Evolutionary conservation across 192 early-diverging fungal genomes (phyloP), one percentile per base, ranked within the genome.

Genomic region (Entrophospora sp.): DNA sequence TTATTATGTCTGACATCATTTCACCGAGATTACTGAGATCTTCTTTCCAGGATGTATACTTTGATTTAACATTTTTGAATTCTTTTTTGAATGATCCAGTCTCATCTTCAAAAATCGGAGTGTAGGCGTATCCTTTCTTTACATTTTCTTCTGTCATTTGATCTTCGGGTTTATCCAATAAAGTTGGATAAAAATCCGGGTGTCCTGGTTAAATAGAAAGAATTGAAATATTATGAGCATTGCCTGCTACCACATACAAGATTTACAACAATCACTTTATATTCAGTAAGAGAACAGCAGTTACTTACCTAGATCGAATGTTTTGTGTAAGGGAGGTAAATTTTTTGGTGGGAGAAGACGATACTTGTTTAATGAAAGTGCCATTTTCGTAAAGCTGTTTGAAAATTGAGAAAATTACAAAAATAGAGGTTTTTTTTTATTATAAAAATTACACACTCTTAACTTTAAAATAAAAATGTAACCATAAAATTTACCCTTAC

Each of bases 91-190:
- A 82, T 80, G 14, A 80, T 70, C 70, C 71, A 43, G 74, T 73
- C 38, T 83, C 82, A 42, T 77, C 75, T 73, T 81, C 64, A 27
- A 79, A 74, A 7, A 75, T 56, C 13, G 73, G 69, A 30, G 57
- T 53, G 56, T 84, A 82, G 2, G 74, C 68, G 56, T 75, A 81
- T 1, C 85, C 85, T 48, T 78, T 73, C 9, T 82, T 76, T 32
- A 87, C 80, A 43, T 77, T 80, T 18, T 74, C 64, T 68, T 87
- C 85, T 14, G 71, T 82, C 55, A 85, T 66, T 34, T 62, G 61
- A 56, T 75, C 74, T 67, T 78, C 78, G 55, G 71, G 53, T 40
- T 77, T 75, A 18, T 34, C 55, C 3, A 67, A 40, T 22, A 63
- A 69, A 8, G 77, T 72, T 12, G 80, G 82, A 60, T 75, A 79